Percentiles rank a stretch among this genome's conserved stretches.
phyloP scores from a whole-genome alignment of 345 rosid genomes.

The Kernera saxatilis region DNA sequence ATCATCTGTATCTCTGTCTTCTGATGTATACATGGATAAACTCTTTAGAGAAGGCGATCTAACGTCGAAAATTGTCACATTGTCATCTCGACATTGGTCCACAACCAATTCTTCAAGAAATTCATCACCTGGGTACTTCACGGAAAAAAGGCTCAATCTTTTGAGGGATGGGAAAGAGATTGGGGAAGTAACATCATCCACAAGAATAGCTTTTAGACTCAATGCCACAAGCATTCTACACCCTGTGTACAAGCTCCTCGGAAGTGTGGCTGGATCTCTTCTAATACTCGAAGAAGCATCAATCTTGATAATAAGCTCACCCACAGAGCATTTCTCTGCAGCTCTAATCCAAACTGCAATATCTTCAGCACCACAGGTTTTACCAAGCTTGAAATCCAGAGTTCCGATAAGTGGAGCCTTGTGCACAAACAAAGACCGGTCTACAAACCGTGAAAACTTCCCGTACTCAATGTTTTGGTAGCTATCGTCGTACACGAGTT shows the following conservation, averaged over 20 bases:
- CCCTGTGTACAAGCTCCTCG: background rate
- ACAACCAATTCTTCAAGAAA: constrained; percentile 11
- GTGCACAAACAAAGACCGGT: no score
- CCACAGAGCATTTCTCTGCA: background rate
- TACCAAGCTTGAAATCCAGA: no score
- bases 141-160: background rate
- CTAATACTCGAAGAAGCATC: background rate
- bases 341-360: background rate
- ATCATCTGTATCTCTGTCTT: background rate
- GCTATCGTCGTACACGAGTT: no score
- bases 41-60: background rate
- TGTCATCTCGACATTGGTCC: background rate
- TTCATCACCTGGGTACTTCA: background rate
- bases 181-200: background rate
- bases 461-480: no score
- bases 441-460: no score
- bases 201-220: background rate
- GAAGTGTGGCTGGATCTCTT: background rate
- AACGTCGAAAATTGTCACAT: background rate
- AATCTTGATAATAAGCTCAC: background rate
- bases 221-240: background rate
- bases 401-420: no score
- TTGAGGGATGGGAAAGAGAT: background rate
- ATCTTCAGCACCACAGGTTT: background rate
- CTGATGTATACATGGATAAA: background rate